phyloP scores from a whole-genome alignment of 2,329 filamentous ascomycete genomes.

The Trichoderma simmonsii region DNA sequence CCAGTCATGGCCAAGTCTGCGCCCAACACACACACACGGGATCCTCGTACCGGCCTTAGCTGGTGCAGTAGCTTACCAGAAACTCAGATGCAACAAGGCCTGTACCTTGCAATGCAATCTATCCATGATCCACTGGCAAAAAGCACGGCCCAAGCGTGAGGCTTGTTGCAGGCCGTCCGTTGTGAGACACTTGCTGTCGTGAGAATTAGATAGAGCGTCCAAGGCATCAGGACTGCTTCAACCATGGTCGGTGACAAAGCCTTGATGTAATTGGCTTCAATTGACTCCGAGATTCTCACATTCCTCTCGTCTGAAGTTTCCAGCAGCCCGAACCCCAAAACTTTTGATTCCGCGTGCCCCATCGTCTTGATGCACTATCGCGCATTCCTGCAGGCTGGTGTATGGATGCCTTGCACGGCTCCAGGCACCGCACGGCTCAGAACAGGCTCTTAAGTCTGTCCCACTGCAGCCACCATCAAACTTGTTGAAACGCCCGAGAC shows the following conservation, averaged over 20 bases:
- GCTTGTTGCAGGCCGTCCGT: background rate
- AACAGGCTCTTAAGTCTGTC: background rate
- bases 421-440: constrained; percentile 15
- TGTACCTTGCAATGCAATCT: constrained; percentile 13
- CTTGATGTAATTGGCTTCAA: background rate
- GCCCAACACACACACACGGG: background rate
- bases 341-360: background rate
- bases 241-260: background rate
- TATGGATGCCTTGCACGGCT: constrained; percentile 17
- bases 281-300: background rate
- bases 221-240: background rate
- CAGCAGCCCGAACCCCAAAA: background rate
- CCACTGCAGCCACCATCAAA: constrained; percentile 15
- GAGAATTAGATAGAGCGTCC: constrained; percentile 16
- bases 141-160: constrained; percentile 19
- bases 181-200: constrained; percentile 8
- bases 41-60: background rate
- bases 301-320: background rate
- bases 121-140: constrained; percentile 14
- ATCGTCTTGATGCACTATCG: constrained; percentile 21
- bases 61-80: background rate
- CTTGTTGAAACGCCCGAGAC: constrained; percentile 6
- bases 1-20: background rate
- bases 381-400: constrained; percentile 20
- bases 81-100: constrained; percentile 6